Base-by-base conservation (phyloP, 768 basidiomycete genomes). In the Hemileccinum impolitum region DNA sequence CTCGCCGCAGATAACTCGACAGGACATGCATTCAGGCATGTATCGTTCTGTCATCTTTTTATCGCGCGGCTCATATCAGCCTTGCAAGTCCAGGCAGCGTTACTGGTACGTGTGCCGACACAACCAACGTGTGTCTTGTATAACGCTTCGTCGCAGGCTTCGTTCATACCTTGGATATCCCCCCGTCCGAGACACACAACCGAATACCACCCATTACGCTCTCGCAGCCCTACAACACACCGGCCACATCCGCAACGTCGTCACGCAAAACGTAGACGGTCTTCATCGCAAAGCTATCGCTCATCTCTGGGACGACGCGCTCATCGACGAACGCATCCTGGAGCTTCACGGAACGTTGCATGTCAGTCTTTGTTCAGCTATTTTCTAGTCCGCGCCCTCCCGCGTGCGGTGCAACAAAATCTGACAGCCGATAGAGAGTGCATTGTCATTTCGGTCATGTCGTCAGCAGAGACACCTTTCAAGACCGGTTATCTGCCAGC, bases 191-290 rank as follows among this genome's bases (percentile, higher is more conserved):
- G 80, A 85, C 43, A 77, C 94, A 0, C 75, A 77, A 39, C 91
- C 94, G 4, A 97, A 96, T 58, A 84, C 91, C 4, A 94, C 88
- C 0, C 95, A 98, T 64, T 90, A 80, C 57, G 85, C 90, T 9
- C 70, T 98, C 23, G 87, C 90, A 6, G 90, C 93, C 3, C 72
- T 96, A 40, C 86, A 90, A 59, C 74, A 90, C 55, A 69, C 85
- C 9, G 78, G 76, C 3, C 67, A 82, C 45, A 72, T 89, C 17
- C 67, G 76, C 18, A 70, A 72, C 23, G 65, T 94, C 28, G 82
- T 97, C 53, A 98, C 95, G 0, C 87, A 86, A 67, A 90, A 90
- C 56, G 94, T 98, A n/a, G 95, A 98, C 60, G 94, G 93, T 2
- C 79, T 98, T 6, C 94, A 97, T 61, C 84, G 84, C 44, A 91